Evolutionary conservation across 495 filamentous ascomycete genomes (phyloP).

Genomic region (Neurospora hispaniola): DNA sequence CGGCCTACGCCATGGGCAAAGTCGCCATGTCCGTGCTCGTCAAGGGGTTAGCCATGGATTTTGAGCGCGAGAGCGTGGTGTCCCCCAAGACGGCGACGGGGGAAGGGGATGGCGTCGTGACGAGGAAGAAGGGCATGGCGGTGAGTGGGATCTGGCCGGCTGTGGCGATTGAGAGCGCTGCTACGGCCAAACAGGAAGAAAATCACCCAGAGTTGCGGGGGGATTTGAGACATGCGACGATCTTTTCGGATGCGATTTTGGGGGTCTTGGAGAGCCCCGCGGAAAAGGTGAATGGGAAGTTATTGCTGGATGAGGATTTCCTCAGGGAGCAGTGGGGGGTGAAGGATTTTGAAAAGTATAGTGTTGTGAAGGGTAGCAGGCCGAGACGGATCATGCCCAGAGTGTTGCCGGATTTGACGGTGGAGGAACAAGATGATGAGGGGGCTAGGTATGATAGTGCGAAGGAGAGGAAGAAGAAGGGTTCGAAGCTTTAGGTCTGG

Average conservation of each 20-base stretch:
- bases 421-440: constrained; percentile 76
- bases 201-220: constrained; percentile 9
- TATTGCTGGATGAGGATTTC: constrained; percentile 77
- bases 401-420: constrained; percentile 56
- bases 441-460: constrained; percentile 62
- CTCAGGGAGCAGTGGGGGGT: constrained; percentile 53
- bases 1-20: constrained; percentile 80
- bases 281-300: constrained; percentile 53
- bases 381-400: constrained; percentile 75
- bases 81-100: constrained; percentile 52
- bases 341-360: constrained; percentile 65
- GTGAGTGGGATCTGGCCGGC: background rate
- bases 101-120: background rate
- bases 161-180: constrained; percentile 61
- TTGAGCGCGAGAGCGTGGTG: constrained; percentile 49
- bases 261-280: constrained; percentile 58
- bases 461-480: constrained; percentile 7
- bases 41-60: constrained; percentile 77
- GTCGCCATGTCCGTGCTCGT: constrained; percentile 75
- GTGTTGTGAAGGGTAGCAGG: constrained; percentile 49
- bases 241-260: constrained; percentile 73
- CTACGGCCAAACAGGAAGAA: constrained; percentile 36
- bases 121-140: background rate
- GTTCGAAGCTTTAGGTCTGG: constrained; percentile 18
- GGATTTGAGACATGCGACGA: constrained; percentile 57